phyloP scores from a whole-genome alignment of 192 early-diverging fungal genomes.

The Coemansia sp. region DNA sequence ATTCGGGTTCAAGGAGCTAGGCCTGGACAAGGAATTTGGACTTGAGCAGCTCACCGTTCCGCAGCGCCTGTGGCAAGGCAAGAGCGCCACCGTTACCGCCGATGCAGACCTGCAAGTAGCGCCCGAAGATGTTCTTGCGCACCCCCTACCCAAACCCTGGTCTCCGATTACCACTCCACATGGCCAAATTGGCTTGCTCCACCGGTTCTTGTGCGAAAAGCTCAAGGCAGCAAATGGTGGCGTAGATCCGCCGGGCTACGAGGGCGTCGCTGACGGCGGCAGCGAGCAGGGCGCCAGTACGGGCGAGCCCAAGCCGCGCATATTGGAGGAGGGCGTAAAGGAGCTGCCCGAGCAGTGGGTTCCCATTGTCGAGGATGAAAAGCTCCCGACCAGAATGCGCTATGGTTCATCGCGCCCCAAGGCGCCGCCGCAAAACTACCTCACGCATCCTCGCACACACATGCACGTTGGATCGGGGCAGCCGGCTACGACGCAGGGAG shows the following conservation, averaged over 20 bases:
- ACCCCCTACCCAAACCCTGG: constrained; percentile 65
- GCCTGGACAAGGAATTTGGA: constrained; percentile 75
- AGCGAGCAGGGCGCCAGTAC: not conserved
- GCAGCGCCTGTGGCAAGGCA: constrained; percentile 45
- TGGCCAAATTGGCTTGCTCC: constrained; percentile 75
- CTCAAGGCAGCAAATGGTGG: constrained; percentile 29
- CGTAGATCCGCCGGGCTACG: constrained; percentile 23
- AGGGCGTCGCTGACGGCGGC: constrained; percentile 56
- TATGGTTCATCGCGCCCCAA: constrained; percentile 45
- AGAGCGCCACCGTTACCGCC: not conserved
- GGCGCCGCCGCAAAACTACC: constrained; percentile 45
- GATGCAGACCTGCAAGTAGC: constrained; percentile 6
- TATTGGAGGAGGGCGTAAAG: not conserved
- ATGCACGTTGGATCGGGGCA: constrained; percentile 53
- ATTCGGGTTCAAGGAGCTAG: constrained; percentile 90
- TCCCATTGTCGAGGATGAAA: constrained; percentile 49
- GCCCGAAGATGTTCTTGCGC: constrained; percentile 32
- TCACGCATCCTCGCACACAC: constrained; percentile 53
- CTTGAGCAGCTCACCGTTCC: constrained; percentile 57
- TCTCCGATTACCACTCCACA: constrained; percentile 59
- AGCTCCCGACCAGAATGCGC: constrained; percentile 27
- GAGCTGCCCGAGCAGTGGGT: constrained; percentile 14
- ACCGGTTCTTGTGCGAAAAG: constrained; percentile 65
- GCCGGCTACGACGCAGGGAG: constrained; percentile 3
- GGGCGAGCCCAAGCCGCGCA: not conserved